Evolutionary conservation across 441 rosid genomes (phyloP), one percentile per base, ranked within the genome.

Genomic region (Gossypium davidsonii): DNA sequence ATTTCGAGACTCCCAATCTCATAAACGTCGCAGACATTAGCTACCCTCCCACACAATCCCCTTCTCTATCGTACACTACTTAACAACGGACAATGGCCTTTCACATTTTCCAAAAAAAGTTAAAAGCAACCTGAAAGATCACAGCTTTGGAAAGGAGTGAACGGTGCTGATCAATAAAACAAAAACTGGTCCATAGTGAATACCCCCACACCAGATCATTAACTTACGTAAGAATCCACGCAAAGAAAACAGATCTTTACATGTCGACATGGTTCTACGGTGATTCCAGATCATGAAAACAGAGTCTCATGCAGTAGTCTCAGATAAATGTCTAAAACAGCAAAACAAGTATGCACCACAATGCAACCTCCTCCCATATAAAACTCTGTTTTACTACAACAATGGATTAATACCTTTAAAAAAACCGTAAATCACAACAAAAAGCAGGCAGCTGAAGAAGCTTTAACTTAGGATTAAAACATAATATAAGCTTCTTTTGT

Each of bases 381-480:
- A 49, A 49, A 39, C 46, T 39, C 46, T 49, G n/a, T 20, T 64
- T 64, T 6, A 4, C 9, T 23, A 23, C 57, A 46, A 66, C 70
- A 48, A 6, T n/a, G 21, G 42, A 25, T 46, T 23, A 66, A 3
- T 39, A 1, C 37, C 23, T 14, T 39, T n/a, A 23, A 66, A 46
- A 23, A 48, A 23, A 6, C 14, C 31, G 21, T 48, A 23, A 39
- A 23, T 46, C 42, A 48, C 42, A 46, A 34, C 11, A 0, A 34
- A 37, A 34, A 34, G 39, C 1, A 63, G 48, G 57, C 57, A 26
- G 37, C 7, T 51, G 61, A 52, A 68, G 55, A 57, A 42, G 52
- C 53, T 58, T 70, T 46, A 23, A 57, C 65, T 42, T 44, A 21
- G 65, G 53, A 70, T 57, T 56, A 6, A 57, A 58, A 25, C 74